phyloP scores from a whole-genome alignment of 345 rosid species.

The Citropsis articulata region DNA sequence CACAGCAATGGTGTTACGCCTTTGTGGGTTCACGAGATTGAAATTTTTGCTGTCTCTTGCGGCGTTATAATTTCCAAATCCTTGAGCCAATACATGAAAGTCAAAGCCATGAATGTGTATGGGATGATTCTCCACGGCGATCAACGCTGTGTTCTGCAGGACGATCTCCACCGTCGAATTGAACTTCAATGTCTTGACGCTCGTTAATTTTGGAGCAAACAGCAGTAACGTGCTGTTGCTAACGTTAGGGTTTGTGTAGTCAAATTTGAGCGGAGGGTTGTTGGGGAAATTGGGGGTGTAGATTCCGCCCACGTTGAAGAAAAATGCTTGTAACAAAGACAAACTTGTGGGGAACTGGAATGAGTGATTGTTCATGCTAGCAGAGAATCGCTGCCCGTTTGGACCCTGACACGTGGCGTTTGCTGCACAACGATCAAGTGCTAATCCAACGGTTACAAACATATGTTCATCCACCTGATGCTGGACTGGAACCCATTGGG shows the following conservation, averaged over 20 bases:
- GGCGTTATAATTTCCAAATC: conserved; percentile 76
- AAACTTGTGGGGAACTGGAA: conserved; percentile 44
- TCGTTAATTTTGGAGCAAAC: conserved; percentile 56
- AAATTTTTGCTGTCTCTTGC: conserved; percentile 40
- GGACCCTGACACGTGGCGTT: conserved; percentile 53
- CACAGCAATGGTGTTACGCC: conserved; percentile 69
- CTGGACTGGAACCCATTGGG: conserved; percentile 72
- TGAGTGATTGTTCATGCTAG: conserved; percentile 80
- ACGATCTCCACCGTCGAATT: conserved; percentile 77
- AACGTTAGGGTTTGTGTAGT: conserved; percentile 53
- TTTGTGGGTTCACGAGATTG: conserved; percentile 60
- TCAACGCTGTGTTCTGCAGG: conserved; percentile 66
- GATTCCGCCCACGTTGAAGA: conserved; percentile 45
- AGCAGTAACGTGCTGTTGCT: conserved; percentile 24
- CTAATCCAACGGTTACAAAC: conserved; percentile 65
- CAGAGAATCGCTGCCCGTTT: conserved; percentile 38
- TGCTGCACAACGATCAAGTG: conserved; percentile 38
- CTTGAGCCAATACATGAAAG: conserved; percentile 85
- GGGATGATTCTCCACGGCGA: conserved; percentile 71
- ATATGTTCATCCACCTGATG: conserved; percentile 56
- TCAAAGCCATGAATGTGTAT: conserved; percentile 84
- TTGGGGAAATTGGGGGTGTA: conserved; percentile 68
- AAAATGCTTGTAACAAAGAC: conserved; percentile 67
- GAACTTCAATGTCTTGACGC: conserved; percentile 58
- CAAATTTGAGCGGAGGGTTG: conserved; percentile 54